phyloP scores from a whole-genome alignment of 1,284 basidiomycete species.

The Heterobasidion irregulare region DNA sequence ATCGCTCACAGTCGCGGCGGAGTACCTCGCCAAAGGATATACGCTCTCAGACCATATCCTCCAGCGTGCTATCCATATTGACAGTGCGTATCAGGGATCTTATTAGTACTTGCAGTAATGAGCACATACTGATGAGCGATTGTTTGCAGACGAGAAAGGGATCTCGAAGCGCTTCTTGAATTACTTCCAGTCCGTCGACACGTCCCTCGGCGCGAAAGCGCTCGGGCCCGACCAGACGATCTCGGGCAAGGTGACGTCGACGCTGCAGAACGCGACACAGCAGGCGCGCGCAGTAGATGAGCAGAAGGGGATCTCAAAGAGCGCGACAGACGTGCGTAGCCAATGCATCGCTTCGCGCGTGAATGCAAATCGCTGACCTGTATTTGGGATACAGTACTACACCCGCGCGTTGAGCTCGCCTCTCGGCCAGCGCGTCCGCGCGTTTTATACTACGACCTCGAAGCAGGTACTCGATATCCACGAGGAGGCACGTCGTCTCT shows the following conservation, averaged over 20 bases:
- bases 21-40: conserved; percentile 87
- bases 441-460: conserved; percentile 73
- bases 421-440: conserved; percentile 65
- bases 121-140: no score
- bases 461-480: conserved; percentile 84
- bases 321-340: conserved; percentile 52
- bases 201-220: conserved; percentile 56
- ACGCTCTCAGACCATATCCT: conserved; percentile 72
- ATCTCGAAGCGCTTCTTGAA: conserved; percentile 79
- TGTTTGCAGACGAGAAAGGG: conserved; percentile 62
- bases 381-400: conserved; percentile 60
- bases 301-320: conserved; percentile 68
- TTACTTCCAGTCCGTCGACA: conserved; percentile 70
- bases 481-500: conserved; percentile 78
- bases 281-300: conserved; percentile 74
- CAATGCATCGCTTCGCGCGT: not conserved
- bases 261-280: conserved; percentile 48
- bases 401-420: conserved; percentile 65
- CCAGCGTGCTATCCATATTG: conserved; percentile 81
- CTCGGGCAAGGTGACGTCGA: conserved; percentile 61
- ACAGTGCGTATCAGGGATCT: conserved; percentile 41
- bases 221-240: conserved; percentile 71
- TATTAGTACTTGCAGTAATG: not conserved
- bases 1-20: conserved; percentile 63
- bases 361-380: not conserved